Evolutionary conservation across 805 yeast species (phyloP).

Genomic region (Zygosaccharomyces rouxii): DNA sequence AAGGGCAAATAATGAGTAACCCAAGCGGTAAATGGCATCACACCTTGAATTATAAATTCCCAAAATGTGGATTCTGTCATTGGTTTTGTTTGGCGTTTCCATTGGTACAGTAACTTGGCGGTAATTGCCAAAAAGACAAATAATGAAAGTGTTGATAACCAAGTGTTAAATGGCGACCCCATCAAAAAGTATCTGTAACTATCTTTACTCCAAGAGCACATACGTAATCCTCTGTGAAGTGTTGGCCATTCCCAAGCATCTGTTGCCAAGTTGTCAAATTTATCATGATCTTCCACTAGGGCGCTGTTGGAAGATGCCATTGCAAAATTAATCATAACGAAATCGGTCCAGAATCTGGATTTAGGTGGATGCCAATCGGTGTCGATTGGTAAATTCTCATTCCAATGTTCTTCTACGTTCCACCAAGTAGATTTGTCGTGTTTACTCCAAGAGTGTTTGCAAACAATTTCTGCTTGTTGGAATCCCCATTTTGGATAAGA

Average conservation of each 20-base stretch:
- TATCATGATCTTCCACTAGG: slow-evolving; percentile 71
- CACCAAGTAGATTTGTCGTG: slow-evolving; percentile 87
- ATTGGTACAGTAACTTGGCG: slow-evolving; percentile 40
- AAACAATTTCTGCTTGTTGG: slow-evolving; percentile 93
- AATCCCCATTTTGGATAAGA: slow-evolving; percentile 95
- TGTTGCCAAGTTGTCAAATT: slow-evolving; percentile 66
- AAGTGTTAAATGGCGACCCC: slow-evolving; percentile 76
- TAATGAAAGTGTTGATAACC: slow-evolving; percentile 64
- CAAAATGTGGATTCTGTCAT: slow-evolving; percentile 42
- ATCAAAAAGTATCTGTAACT: slow-evolving; percentile 59
- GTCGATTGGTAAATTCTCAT: slow-evolving; percentile 54
- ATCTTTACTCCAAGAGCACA: slow-evolving; percentile 66
- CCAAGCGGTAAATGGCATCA: slow-evolving; percentile 90
- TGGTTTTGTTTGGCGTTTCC: slow-evolving; percentile 66
- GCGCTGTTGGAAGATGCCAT: slow-evolving; percentile 89
- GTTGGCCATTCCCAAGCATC: slow-evolving; percentile 88
- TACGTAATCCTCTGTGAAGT: slow-evolving; percentile 67
- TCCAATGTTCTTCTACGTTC: slow-evolving; percentile 72
- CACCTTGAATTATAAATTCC: slow-evolving; percentile 56
- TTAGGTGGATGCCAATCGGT: slow-evolving; percentile 50
- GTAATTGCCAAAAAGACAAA: slow-evolving; percentile 45
- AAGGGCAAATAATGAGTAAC: slow-evolving; percentile 84
- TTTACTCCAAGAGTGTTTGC: slow-evolving; percentile 59
- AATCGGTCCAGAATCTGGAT: slow-evolving; percentile 73
- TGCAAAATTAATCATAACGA: slow-evolving; percentile 68